Conservation (phyloP, 257 asterid genomes). For the Cinchona pubescens region DNA sequence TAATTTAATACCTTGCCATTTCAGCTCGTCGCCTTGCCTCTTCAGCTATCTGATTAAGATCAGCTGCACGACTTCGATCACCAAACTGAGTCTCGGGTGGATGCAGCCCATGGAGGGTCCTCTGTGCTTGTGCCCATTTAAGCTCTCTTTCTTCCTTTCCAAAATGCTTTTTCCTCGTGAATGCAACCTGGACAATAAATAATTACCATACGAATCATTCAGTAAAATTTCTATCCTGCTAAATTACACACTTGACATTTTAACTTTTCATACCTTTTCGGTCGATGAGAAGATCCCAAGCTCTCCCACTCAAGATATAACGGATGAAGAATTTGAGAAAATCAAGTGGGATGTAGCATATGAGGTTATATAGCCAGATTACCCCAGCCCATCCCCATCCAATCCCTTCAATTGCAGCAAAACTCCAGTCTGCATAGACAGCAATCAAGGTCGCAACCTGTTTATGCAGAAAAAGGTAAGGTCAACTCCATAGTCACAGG, state of each 20-base stretch:
- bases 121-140: conserved; percentile 93
- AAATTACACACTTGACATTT: neutral
- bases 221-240: neutral
- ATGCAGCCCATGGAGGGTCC: conserved; percentile 93
- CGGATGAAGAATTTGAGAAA: conserved; percentile 72
- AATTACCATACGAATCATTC: conserved; percentile 4
- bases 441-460: conserved; percentile 95
- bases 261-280: conserved; percentile 66
- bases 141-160: conserved; percentile 97
- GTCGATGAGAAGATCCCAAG: conserved; percentile 97
- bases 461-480: neutral
- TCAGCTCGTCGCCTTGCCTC: conserved; percentile 97
- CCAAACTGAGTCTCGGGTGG: conserved; percentile 85
- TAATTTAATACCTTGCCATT: conserved; percentile 67
- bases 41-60: conserved; percentile 95
- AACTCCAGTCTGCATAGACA: conserved; percentile 90
- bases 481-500: neutral
- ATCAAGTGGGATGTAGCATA: conserved; percentile 83
- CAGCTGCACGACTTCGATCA: conserved; percentile 79
- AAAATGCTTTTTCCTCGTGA: conserved; percentile 86
- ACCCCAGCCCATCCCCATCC: conserved; percentile 99
- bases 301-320: conserved; percentile 87
- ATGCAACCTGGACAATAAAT: conserved; percentile 66
- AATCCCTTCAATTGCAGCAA: conserved; percentile 94
- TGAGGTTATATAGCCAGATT: conserved; percentile 84